phyloP scores from a whole-genome alignment of 2,329 filamentous ascomycete species.

The Exophiala phaeomuriformis region DNA sequence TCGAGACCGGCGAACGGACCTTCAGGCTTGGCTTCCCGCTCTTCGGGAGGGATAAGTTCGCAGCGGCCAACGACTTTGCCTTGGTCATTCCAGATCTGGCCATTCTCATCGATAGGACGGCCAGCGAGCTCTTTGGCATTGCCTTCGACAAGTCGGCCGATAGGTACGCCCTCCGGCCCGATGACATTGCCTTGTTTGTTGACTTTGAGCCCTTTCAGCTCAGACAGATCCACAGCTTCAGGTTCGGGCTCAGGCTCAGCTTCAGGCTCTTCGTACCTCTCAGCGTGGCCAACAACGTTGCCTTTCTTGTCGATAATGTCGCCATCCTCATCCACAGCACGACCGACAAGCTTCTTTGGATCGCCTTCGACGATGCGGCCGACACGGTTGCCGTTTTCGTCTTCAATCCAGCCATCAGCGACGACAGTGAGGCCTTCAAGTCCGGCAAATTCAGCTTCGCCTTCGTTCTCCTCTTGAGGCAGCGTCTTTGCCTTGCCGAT shows the following conservation, averaged over 20 bases:
- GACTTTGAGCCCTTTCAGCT: slow-evolving; percentile 47
- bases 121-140: slow-evolving; percentile 51
- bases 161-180: slow-evolving; percentile 46
- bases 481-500: slow-evolving; percentile 51
- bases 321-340: slow-evolving; percentile 55
- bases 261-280: slow-evolving; percentile 46
- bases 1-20: slow-evolving; percentile 54
- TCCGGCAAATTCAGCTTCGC: slow-evolving; percentile 40
- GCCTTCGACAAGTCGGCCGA: slow-evolving; percentile 51
- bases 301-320: slow-evolving; percentile 56
- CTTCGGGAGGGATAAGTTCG: slow-evolving; percentile 51
- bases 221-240: slow-evolving; percentile 45
- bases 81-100: slow-evolving; percentile 50
- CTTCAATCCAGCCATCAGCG: slow-evolving; percentile 43
- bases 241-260: slow-evolving; percentile 38
- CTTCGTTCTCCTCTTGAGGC: slow-evolving; percentile 34
- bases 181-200: slow-evolving; percentile 56
- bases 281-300: slow-evolving; percentile 54
- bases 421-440: slow-evolving; percentile 42
- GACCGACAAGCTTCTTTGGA: slow-evolving; percentile 52
- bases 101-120: slow-evolving; percentile 49
- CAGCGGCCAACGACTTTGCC: slow-evolving; percentile 52
- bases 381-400: slow-evolving; percentile 42
- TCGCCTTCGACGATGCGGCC: slow-evolving; percentile 53
- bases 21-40: slow-evolving; percentile 49